These are phyloP conservation scores for Nannizziopsis arthrosporioides DNA, from an alignment of 2,329 filamentous ascomycete genomes.

Conservation along the genomic window DNA sequence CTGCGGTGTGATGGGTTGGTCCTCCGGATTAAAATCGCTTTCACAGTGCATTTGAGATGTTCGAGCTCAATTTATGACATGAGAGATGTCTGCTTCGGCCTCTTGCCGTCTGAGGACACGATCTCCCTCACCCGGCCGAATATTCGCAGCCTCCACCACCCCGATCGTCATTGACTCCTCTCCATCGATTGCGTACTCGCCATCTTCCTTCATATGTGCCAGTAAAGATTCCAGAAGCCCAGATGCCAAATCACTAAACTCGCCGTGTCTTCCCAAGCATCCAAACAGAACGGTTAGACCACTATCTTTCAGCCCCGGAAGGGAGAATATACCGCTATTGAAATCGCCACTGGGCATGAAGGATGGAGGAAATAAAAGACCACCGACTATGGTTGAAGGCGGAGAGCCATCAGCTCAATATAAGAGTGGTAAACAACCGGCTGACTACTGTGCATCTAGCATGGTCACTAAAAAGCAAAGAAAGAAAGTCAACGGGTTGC, in stretches of 20 bases:
- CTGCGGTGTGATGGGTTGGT: background rate
- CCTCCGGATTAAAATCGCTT: too few relatives aligned
- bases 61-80: background rate
- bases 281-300: background rate
- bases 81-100: background rate
- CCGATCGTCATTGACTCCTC: slow-evolving; percentile 7
- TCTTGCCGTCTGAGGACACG: background rate
- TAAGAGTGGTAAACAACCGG: background rate
- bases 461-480: background rate
- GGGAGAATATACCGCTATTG: slow-evolving; percentile 10
- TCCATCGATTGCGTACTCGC: background rate
- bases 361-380: background rate
- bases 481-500: slow-evolving; percentile 17
- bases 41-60: background rate
- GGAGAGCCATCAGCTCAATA: background rate
- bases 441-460: background rate
- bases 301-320: slow-evolving; percentile 4
- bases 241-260: background rate
- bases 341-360: background rate
- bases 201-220: background rate
- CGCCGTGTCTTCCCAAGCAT: background rate
- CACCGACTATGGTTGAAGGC: background rate
- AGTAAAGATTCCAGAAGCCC: background rate
- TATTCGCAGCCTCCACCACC: slow-evolving; percentile 9
- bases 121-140: slow-evolving; percentile 6